Evolutionary conservation across 495 filamentous ascomycete species (phyloP).

Genomic region (Viridothelium virens): DNA sequence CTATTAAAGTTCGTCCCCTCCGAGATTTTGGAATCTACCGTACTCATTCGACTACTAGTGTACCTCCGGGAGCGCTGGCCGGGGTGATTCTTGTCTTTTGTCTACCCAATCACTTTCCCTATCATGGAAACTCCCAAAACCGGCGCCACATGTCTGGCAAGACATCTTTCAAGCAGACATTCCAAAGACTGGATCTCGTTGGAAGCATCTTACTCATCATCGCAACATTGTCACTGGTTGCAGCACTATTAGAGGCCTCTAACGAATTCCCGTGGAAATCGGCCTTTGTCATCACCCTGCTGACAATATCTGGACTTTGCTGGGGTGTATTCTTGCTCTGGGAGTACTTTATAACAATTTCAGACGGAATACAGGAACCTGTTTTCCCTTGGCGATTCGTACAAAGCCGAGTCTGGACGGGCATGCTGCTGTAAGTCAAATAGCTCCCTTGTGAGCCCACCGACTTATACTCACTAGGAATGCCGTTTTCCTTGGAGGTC

Average conservation of each 20-base stretch:
- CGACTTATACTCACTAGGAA: neutral
- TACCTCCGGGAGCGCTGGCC: slow-evolving; percentile 6
- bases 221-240: too few relatives aligned
- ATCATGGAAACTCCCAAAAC: neutral
- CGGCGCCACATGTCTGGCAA: too few relatives aligned
- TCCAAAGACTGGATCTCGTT: too few relatives aligned
- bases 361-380: neutral
- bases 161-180: too few relatives aligned
- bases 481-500: neutral
- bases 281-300: too few relatives aligned
- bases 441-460: neutral
- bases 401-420: slow-evolving; percentile 12
- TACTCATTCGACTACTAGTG: neutral
- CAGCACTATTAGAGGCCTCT: too few relatives aligned
- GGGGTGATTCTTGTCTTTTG: slow-evolving; percentile 13
- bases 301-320: too few relatives aligned
- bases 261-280: too few relatives aligned
- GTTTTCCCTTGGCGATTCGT: slow-evolving; percentile 20
- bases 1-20: slow-evolving; percentile 12
- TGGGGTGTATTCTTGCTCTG: neutral
- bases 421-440: slow-evolving; percentile 18
- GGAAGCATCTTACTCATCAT: too few relatives aligned
- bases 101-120: slow-evolving; percentile 16
- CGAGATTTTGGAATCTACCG: neutral
- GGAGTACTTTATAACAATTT: slow-evolving; percentile 3